These are phyloP conservation scores for Leccinum subfulvum DNA, from an alignment of 1,284 basidiomycete species.

Conservation along the genomic window DNA sequence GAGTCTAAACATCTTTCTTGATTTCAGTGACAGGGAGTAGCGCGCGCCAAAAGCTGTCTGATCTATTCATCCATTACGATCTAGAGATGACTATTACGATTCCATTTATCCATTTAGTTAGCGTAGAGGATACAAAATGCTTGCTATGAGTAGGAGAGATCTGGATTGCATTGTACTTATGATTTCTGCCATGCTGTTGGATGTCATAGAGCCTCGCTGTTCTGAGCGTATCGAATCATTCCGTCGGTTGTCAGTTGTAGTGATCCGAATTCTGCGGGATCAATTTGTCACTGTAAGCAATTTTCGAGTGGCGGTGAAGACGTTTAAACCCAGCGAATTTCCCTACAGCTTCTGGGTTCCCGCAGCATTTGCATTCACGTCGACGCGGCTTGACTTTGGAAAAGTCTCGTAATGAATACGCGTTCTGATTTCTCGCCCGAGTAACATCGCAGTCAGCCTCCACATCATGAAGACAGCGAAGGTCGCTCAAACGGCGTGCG, in stretches of 20 bases:
- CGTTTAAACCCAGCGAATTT: background rate
- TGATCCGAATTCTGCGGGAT: background rate
- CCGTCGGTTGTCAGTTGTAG: background rate
- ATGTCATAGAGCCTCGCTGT: background rate
- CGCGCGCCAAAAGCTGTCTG: background rate
- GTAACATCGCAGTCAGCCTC: background rate
- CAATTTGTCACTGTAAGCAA: background rate
- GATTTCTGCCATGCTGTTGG: background rate
- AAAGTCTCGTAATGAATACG: too few relatives aligned
- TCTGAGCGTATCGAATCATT: background rate
- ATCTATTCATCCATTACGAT: background rate
- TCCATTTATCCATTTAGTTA: background rate
- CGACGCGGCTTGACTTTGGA: background rate
- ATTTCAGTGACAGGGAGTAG: background rate
- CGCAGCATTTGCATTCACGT: background rate
- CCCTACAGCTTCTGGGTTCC: too few relatives aligned
- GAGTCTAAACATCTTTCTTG: background rate
- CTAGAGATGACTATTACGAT: background rate
- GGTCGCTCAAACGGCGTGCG: background rate
- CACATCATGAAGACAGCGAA: background rate
- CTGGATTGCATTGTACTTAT: background rate
- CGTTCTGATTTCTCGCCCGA: too few relatives aligned
- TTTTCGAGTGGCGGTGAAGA: background rate
- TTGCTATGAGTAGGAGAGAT: background rate
- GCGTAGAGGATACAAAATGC: background rate